Evolutionary conservation across 495 filamentous ascomycete species (phyloP).

Genomic region (Aspergillus incahuasiensis): DNA sequence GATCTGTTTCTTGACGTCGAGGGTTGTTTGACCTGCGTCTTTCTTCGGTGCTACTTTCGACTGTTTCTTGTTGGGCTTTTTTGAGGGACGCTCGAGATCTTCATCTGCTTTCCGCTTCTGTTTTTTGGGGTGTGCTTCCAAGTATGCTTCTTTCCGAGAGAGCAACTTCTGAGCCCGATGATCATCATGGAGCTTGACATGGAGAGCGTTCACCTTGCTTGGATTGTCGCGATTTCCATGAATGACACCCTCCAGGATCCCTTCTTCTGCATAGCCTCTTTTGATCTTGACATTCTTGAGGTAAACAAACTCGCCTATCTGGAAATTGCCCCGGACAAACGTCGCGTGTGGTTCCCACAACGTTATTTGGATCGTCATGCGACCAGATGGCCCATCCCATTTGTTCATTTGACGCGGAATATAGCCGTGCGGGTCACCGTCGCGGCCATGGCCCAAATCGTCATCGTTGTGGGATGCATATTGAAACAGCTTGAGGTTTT

Average conservation of each 20-base stretch:
- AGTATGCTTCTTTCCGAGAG: constrained; percentile 58
- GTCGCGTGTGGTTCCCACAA: constrained; percentile 65
- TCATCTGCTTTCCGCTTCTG: constrained; percentile 45
- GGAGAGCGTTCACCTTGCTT: constrained; percentile 49
- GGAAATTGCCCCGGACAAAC: constrained; percentile 51
- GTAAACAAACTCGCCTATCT: constrained; percentile 54
- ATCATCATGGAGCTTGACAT: constrained; percentile 39
- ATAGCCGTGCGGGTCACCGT: constrained; percentile 51
- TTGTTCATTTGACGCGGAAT: constrained; percentile 25
- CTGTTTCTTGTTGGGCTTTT: constrained; percentile 32
- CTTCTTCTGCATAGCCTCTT: constrained; percentile 33
- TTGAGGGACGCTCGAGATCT: constrained; percentile 25
- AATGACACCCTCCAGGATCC: constrained; percentile 66
- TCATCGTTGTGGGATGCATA: constrained; percentile 43
- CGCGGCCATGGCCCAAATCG: constrained; percentile 21
- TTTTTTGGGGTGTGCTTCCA: constrained; percentile 38
- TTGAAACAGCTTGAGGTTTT: constrained; percentile 56
- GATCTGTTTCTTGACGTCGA: constrained; percentile 32
- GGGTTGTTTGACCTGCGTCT: constrained; percentile 32
- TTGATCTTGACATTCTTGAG: constrained; percentile 74
- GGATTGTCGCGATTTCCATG: constrained; percentile 55
- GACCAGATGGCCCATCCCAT: constrained; percentile 81
- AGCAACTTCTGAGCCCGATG: constrained; percentile 57
- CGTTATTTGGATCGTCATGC: constrained; percentile 66
- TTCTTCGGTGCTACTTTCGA: constrained; percentile 26